These are phyloP conservation scores for Leccinum arenicola DNA, from an alignment of 768 basidiomycete species.

Conservation along the genomic window DNA sequence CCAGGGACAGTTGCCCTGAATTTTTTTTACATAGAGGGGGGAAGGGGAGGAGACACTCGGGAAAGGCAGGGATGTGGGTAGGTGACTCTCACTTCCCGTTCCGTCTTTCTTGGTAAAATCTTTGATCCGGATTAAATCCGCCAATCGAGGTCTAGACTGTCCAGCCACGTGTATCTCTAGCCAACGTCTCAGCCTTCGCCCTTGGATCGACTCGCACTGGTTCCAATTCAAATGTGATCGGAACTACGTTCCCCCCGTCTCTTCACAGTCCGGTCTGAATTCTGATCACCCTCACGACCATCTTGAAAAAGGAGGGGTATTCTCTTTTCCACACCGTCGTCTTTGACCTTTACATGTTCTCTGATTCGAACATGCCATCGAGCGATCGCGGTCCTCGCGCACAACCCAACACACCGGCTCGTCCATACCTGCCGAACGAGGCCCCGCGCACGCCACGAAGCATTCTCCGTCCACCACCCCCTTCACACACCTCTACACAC, in stretches of 20 bases:
- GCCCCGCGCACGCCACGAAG: conserved; percentile 10
- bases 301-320: neutral
- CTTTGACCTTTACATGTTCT: neutral
- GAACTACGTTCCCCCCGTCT: neutral
- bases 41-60: too few relatives aligned
- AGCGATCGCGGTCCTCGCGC: conserved; percentile 1
- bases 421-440: conserved; percentile 6
- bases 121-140: neutral
- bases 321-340: too few relatives aligned
- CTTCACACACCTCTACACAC: conserved; percentile 2
- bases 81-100: neutral
- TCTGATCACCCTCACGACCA: neutral
- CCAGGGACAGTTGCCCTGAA: too few relatives aligned
- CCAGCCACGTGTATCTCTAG: too few relatives aligned
- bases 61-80: too few relatives aligned
- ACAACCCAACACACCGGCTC: conserved; percentile 2
- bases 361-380: conserved; percentile 10
- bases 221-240: conserved; percentile 24
- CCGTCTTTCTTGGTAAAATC: too few relatives aligned
- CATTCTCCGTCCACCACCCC: conserved; percentile 18
- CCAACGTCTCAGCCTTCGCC: too few relatives aligned
- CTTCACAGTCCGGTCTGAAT: conserved; percentile 12
- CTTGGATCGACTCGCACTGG: conserved; percentile 2
- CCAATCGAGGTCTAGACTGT: too few relatives aligned
- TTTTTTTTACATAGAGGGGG: too few relatives aligned